Percentiles rank a stretch among this genome's conserved stretches.
Conservation (phyloP, 2,329 filamentous ascomycete species). For the Cladosporium sp. region DNA sequence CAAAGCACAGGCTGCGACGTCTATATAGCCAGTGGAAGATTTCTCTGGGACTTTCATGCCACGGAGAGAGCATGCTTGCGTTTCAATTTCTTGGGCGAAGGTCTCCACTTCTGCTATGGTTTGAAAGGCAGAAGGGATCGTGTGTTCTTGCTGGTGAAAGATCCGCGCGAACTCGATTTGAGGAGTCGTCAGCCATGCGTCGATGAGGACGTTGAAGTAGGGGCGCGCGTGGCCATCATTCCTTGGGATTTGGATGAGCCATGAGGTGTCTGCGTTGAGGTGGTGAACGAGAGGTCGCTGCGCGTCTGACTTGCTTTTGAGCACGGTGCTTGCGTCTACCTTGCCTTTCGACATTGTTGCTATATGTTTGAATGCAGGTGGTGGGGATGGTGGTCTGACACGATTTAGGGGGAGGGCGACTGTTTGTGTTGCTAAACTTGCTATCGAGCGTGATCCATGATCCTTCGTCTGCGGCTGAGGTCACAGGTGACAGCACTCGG, state of each 20-base stretch:
- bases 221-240: slow-evolving; percentile 42
- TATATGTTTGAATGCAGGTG: background rate
- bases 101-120: slow-evolving; percentile 53
- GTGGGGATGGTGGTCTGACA: background rate
- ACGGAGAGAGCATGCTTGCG: slow-evolving; percentile 28
- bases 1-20: slow-evolving; percentile 57
- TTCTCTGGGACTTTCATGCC: slow-evolving; percentile 8
- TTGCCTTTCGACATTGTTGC: slow-evolving; percentile 5
- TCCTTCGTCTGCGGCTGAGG: too few relatives aligned
- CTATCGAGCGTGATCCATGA: too few relatives aligned
- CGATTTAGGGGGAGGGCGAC: background rate
- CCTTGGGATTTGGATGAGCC: slow-evolving; percentile 61
- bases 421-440: too few relatives aligned
- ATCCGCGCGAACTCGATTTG: slow-evolving; percentile 60
- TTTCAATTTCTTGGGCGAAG: slow-evolving; percentile 48
- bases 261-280: slow-evolving; percentile 63
- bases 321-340: background rate
- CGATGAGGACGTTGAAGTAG: slow-evolving; percentile 61
- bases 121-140: slow-evolving; percentile 49
- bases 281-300: slow-evolving; percentile 56
- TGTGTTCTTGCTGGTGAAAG: slow-evolving; percentile 63
- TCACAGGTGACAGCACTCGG: too few relatives aligned
- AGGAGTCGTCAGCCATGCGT: slow-evolving; percentile 60
- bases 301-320: slow-evolving; percentile 36
- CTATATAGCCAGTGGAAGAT: slow-evolving; percentile 38